A percentile compares a stretch with the other conserved stretches of the same genome.
Evolutionary conservation across 176 grass and related monocot species (phyloP).

Genomic region (Areca catechu): DNA sequence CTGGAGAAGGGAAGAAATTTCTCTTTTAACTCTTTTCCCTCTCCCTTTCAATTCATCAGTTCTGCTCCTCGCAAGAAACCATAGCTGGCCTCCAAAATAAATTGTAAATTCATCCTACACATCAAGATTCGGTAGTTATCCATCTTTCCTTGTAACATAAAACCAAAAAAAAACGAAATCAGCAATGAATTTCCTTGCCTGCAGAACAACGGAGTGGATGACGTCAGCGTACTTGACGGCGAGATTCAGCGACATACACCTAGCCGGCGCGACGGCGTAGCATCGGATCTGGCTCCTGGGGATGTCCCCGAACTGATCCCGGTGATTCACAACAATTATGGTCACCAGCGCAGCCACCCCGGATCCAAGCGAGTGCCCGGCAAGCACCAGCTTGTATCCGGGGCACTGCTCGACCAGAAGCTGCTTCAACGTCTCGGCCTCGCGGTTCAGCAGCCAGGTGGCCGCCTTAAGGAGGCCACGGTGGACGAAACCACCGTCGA

Average conservation of each 20-base stretch:
- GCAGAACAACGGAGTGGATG: constrained; percentile 81
- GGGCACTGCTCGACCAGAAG: constrained; percentile 35
- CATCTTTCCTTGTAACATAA: no score
- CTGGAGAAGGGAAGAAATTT: no score
- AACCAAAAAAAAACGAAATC: no score
- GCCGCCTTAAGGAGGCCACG: constrained; percentile 75
- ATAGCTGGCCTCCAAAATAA: no score
- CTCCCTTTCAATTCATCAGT: no score
- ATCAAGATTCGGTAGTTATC: no score
- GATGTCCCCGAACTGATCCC: constrained; percentile 43
- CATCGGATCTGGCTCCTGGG: constrained; percentile 50
- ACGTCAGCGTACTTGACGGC: constrained; percentile 97
- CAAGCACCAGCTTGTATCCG: constrained; percentile 56
- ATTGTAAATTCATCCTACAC: no score
- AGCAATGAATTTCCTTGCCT: constrained; percentile 25
- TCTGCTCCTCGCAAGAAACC: no score
- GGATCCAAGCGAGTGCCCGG: constrained; percentile 89
- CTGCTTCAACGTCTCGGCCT: constrained; percentile 37
- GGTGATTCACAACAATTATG: constrained; percentile 72
- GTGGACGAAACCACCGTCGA: constrained; percentile 89
- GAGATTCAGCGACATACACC: constrained; percentile 98
- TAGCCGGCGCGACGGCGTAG: constrained; percentile 72
- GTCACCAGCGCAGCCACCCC: constrained; percentile 85
- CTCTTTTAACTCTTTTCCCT: no score
- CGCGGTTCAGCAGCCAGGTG: constrained; percentile 57